phyloP scores from a whole-genome alignment of 208 protist genomes.

The Trypanosoma conorhini region DNA sequence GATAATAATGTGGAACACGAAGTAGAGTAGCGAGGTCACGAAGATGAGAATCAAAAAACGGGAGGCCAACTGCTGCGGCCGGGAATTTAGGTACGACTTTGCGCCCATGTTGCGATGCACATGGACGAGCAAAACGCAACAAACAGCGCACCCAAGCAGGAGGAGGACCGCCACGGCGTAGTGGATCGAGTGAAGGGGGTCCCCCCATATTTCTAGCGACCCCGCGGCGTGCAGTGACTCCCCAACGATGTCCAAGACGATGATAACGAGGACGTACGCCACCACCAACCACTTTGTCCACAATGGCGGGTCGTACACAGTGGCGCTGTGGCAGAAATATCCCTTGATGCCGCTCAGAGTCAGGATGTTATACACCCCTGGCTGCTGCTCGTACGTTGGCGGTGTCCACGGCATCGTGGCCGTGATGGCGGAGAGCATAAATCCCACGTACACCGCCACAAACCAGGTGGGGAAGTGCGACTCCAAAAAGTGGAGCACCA shows the following conservation, averaged over 20 bases:
- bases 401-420: constrained; percentile 68
- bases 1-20: constrained; percentile 32
- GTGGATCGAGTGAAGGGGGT: constrained; percentile 12
- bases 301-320: constrained; percentile 70
- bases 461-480: constrained; percentile 80
- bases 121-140: constrained; percentile 57
- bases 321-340: constrained; percentile 36
- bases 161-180: constrained; percentile 47
- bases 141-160: constrained; percentile 49
- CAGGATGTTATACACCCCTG: constrained; percentile 11
- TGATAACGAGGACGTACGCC: constrained; percentile 48
- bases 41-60: constrained; percentile 78
- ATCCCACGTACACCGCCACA: constrained; percentile 57
- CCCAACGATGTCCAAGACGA: constrained; percentile 54
- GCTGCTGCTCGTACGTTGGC: neutral
- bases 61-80: constrained; percentile 86
- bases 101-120: constrained; percentile 63
- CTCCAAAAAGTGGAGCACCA: constrained; percentile 76
- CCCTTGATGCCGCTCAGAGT: constrained; percentile 14
- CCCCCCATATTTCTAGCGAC: constrained; percentile 12
- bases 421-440: constrained; percentile 87
- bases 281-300: constrained; percentile 70
- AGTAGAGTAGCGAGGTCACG: constrained; percentile 51
- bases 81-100: constrained; percentile 82
- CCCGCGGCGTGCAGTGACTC: constrained; percentile 25